A percentile compares a stretch with the other conserved stretches of the same genome.
Evolutionary conservation across 495 filamentous ascomycete genomes (phyloP).

Genomic region (Xylaria grammica): DNA sequence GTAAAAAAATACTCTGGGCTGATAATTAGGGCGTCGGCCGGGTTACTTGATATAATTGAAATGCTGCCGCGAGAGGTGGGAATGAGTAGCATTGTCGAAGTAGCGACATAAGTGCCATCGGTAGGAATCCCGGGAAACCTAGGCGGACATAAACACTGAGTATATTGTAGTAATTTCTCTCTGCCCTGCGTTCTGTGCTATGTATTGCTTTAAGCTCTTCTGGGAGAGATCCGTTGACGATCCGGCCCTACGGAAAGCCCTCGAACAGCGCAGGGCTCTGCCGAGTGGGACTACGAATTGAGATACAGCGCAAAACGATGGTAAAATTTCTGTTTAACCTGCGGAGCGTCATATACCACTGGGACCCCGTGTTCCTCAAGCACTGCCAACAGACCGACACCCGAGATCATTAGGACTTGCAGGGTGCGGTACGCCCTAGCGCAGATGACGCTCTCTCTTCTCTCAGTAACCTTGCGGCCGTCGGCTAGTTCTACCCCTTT

Average conservation of each 20-base stretch:
- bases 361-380: conserved; percentile 53
- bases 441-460: conserved; percentile 57
- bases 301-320: conserved; percentile 47
- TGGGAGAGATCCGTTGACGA: conserved; percentile 31
- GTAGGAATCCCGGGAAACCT: no score
- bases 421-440: conserved; percentile 59
- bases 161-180: conserved; percentile 22
- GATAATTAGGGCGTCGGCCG: no score
- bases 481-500: conserved; percentile 34
- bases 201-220: conserved; percentile 23
- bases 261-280: conserved; percentile 38
- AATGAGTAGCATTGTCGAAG: no score
- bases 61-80: no score
- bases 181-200: conserved; percentile 29
- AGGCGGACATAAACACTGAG: conserved; percentile 19
- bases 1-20: no score
- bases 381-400: conserved; percentile 56
- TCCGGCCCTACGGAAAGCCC: conserved; percentile 43
- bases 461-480: conserved; percentile 30
- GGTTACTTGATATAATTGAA: no score
- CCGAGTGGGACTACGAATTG: conserved; percentile 40
- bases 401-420: conserved; percentile 63
- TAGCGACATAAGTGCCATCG: no score
- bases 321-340: conserved; percentile 58
- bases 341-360: conserved; percentile 49